These are phyloP conservation scores for Macadamia tetraphylla DNA, from an alignment of 164 flowering plant species.

Conservation along the genomic window DNA sequence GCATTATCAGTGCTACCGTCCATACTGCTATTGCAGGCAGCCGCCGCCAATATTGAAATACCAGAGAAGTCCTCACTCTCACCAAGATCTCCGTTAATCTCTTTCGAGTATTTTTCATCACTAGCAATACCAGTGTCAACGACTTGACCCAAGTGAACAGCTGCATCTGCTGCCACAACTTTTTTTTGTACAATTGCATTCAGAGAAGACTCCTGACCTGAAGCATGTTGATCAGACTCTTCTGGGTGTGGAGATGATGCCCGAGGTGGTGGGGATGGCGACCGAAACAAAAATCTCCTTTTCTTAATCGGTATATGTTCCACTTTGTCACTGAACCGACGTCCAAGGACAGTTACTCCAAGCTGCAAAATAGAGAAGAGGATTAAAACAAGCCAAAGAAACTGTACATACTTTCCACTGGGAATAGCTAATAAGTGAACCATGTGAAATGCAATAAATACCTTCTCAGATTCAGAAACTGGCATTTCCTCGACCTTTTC, in stretches of 20 bases:
- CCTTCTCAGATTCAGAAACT: conserved; percentile 70
- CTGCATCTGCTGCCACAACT: not conserved
- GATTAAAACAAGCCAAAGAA: not conserved
- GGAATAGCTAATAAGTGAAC: too few species aligned
- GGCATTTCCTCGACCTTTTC: conserved; percentile 29
- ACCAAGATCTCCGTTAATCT: conserved; percentile 11
- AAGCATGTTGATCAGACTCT: conserved; percentile 22
- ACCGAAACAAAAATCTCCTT: conserved; percentile 39
- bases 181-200: conserved; percentile 1
- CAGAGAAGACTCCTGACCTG: conserved; percentile 8
- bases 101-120: conserved; percentile 12
- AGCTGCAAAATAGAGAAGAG: conserved; percentile 32
- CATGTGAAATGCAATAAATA: conserved; percentile 12
- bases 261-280: conserved; percentile 42
- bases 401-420: not conserved
- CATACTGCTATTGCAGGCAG: conserved; percentile 46
- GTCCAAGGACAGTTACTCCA: conserved; percentile 45
- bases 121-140: conserved; percentile 5
- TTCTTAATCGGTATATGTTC: conserved; percentile 74
- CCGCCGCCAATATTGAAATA: conserved; percentile 63
- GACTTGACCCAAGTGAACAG: conserved; percentile 9
- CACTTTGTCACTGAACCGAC: conserved; percentile 38
- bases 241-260: conserved; percentile 18
- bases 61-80: conserved; percentile 55
- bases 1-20: conserved; percentile 15